phyloP scores from a whole-genome alignment of 768 basidiomycete species.

The Jaapia argillacea region DNA sequence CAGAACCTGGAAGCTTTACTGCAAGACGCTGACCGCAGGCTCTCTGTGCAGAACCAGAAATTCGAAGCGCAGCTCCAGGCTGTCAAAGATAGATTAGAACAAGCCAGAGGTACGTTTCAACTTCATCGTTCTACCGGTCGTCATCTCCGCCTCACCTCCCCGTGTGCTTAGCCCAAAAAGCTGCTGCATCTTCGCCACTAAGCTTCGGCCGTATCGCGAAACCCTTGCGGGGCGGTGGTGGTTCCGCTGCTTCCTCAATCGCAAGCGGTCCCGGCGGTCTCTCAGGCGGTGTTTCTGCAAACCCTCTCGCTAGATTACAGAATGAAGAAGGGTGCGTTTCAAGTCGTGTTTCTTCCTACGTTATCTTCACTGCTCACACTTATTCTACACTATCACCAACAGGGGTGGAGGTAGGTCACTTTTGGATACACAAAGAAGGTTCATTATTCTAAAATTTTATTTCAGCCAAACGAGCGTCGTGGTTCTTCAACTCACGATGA shows the following conservation, averaged over 20 bases:
- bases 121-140: background rate
- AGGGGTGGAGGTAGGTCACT: slow-evolving; percentile 2
- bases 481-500: slow-evolving; percentile 86
- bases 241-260: slow-evolving; percentile 32
- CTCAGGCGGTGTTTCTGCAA: slow-evolving; percentile 38
- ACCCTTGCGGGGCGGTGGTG: slow-evolving; percentile 90
- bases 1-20: slow-evolving; percentile 90
- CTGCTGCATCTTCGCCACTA: slow-evolving; percentile 56
- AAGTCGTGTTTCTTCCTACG: slow-evolving; percentile 2
- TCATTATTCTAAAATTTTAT: slow-evolving; percentile 6
- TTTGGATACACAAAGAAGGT: slow-evolving; percentile 6
- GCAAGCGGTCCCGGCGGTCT: slow-evolving; percentile 30
- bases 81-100: slow-evolving; percentile 86
- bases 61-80: slow-evolving; percentile 90
- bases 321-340: slow-evolving; percentile 56
- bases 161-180: slow-evolving; percentile 63
- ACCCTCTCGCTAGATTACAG: slow-evolving; percentile 65
- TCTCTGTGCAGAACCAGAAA: slow-evolving; percentile 91
- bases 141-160: slow-evolving; percentile 1
- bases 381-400: too few relatives aligned
- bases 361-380: slow-evolving; percentile 4
- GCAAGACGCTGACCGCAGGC: slow-evolving; percentile 87
- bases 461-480: slow-evolving; percentile 67
- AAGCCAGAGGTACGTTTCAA: slow-evolving; percentile 73
- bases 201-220: slow-evolving; percentile 87